Evolutionary conservation across 2,329 filamentous ascomycete species (phyloP).

Genomic region (Dactylonectria macrodidyma): DNA sequence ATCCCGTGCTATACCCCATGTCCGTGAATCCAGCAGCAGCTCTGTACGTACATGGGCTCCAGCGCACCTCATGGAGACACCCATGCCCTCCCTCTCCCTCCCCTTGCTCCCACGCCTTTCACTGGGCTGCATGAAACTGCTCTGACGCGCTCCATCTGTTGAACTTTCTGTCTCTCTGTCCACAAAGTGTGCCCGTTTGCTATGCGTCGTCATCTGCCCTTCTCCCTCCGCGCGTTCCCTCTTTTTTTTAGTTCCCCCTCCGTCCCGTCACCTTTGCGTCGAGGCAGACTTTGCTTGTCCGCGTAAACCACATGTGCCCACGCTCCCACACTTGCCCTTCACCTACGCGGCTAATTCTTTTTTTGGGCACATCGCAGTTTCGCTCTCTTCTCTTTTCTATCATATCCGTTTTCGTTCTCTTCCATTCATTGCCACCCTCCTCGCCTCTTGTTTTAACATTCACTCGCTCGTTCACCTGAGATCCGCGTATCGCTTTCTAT

Average conservation of each 20-base stretch:
- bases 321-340: not conserved
- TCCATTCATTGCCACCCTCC: not conserved
- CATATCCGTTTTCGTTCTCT: not conserved
- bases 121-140: constrained; percentile 2
- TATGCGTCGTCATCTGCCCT: not conserved
- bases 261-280: not conserved
- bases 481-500: not conserved
- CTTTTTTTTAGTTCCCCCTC: not conserved
- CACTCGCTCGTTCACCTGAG: not conserved
- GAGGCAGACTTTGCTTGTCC: not conserved
- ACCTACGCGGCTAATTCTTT: constrained; percentile 5
- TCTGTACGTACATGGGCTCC: no score
- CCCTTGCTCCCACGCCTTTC: not conserved
- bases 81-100: no score
- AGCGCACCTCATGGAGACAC: no score
- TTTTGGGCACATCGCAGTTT: not conserved
- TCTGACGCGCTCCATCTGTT: constrained; percentile 8
- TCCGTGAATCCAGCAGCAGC: no score
- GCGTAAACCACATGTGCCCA: constrained; percentile 1
- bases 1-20: not conserved
- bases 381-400: not conserved
- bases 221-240: not conserved
- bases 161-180: not conserved
- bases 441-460: no score
- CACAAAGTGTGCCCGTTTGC: not conserved